These are phyloP conservation scores for Hygrophorus pudorinus DNA, from an alignment of 768 basidiomycete genomes.

Conservation along the genomic window DNA sequence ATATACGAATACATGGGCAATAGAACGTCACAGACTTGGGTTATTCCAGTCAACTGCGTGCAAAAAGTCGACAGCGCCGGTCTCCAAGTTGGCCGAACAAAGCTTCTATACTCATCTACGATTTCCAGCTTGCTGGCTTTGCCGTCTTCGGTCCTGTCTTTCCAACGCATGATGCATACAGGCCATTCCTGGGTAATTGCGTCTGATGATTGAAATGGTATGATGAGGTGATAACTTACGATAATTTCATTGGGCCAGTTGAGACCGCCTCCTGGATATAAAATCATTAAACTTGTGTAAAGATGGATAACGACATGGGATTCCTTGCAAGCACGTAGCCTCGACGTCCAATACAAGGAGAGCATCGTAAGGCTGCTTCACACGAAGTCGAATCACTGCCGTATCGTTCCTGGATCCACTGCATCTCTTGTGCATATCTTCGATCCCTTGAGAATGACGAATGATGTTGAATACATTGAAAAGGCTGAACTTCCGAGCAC, in stretches of 20 bases:
- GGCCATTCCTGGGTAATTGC: conserved; percentile 70
- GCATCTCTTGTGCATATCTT: too few relatives aligned
- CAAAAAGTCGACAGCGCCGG: conserved; percentile 80
- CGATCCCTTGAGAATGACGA: too few relatives aligned
- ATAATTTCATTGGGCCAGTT: conserved; percentile 95
- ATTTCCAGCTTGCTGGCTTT: conserved; percentile 51
- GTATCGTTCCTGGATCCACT: neutral
- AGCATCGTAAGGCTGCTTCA: conserved; percentile 51
- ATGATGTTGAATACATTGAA: too few relatives aligned
- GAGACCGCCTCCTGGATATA: conserved; percentile 45
- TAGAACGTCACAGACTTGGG: conserved; percentile 52
- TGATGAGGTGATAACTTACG: conserved; percentile 34
- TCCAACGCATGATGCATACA: conserved; percentile 82
- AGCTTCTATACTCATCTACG: conserved; percentile 78
- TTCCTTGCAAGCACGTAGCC: conserved; percentile 53
- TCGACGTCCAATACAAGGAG: conserved; percentile 89
- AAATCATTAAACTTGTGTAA: too few relatives aligned
- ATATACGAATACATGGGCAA: neutral
- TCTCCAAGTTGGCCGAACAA: conserved; percentile 81
- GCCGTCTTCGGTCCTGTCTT: conserved; percentile 42
- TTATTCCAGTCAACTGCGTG: conserved; percentile 80
- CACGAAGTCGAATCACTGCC: conserved; percentile 1
- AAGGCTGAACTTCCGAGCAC: too few relatives aligned
- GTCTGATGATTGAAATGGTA: neutral
- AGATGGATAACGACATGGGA: too few relatives aligned